Base-by-base conservation (phyloP, 768 basidiomycete genomes). In the Sutorius australiensis region DNA sequence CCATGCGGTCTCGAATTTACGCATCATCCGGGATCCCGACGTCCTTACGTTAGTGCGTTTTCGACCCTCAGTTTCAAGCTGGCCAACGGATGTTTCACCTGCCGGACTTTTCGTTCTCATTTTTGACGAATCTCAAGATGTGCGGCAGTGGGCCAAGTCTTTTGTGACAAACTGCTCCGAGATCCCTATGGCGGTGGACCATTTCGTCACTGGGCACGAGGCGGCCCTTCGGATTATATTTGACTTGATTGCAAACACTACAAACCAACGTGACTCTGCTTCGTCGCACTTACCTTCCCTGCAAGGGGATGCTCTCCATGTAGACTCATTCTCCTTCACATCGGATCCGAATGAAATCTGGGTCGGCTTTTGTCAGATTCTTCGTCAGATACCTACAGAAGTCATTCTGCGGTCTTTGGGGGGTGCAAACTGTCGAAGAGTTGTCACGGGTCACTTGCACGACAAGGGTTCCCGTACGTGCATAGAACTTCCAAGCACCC, bases 1-100 rank as follows among this genome's bases (percentile, higher is more conserved):
- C 61, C 84, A 84, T 52, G 78, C 84, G 54, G 63, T 89, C 50
- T 80, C 79, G 19, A 88, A 86, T 67, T 73, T 83, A 63, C 69
- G 70, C 17, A 71, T 88, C 49, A 77, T 88, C 43, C 75, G 73
- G 38, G 77, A 86, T 56, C 56, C 74, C 2, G 67, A 71, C 33
- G 69, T 92, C 44, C 61, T 82, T 38, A 53, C 61, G 39, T 39
- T 61, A 19, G 36, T 64, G 21, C 70, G 68, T 40, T 59, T 61
- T 49, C 61, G 58, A 14, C 70, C 68, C 24, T 46, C 61, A 2
- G 45, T 53, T 38, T 63, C 68, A 19, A 69, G 59, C 14, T 89
- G 87, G 86, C 84, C 86, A 28, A 67, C 66, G 6, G 75, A 83
- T 51, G 68, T 78, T 21, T 73, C 86, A 48, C 82, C 87, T 30